Percentiles rank a stretch among this genome's conserved stretches.
Conservation (phyloP, 176 grass and related monocot species). For the Aechmea fasciata region DNA sequence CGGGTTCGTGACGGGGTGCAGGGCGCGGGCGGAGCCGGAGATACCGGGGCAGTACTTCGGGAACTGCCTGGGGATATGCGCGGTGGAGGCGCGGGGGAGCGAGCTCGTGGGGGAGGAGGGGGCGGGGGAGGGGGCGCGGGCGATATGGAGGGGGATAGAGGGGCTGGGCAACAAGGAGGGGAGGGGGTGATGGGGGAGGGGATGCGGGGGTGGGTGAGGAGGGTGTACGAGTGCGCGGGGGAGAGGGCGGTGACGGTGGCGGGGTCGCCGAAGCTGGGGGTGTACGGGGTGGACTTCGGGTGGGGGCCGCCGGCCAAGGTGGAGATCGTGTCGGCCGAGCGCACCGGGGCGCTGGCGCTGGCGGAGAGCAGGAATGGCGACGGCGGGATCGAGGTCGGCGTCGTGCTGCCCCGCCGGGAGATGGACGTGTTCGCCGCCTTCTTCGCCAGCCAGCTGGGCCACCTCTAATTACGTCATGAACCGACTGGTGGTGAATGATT, state of each 20-base stretch:
- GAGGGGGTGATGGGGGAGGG: background rate
- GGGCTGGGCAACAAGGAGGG: background rate
- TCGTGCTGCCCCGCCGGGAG: slow-evolving; percentile 3
- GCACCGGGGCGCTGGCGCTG: slow-evolving; percentile 3
- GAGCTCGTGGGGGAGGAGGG: slow-evolving; percentile 13
- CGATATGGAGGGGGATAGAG: slow-evolving; percentile 12
- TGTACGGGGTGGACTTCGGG: slow-evolving; percentile 28
- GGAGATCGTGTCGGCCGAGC: slow-evolving; percentile 1
- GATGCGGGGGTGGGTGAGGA: background rate
- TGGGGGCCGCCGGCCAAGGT: slow-evolving; percentile 26
- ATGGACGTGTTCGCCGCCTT: background rate
- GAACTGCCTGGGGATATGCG: slow-evolving; percentile 19
- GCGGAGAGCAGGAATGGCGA: slow-evolving; percentile 16
- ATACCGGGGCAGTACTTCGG: slow-evolving; percentile 19
- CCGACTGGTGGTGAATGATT: no score
- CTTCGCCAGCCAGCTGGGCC: background rate
- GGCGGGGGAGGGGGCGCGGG: background rate
- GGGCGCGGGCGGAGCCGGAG: slow-evolving; percentile 3
- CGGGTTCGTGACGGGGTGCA: slow-evolving; percentile 5
- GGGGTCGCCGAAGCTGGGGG: slow-evolving; percentile 14
- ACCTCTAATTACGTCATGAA: no score
- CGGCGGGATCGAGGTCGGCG: slow-evolving; percentile 22
- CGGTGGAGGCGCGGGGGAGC: background rate
- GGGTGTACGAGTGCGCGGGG: background rate
- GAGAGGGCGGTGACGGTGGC: background rate